These are phyloP conservation scores for Coemansia sp. DNA, from an alignment of 192 early-diverging fungal genomes.

Conservation along the genomic window DNA sequence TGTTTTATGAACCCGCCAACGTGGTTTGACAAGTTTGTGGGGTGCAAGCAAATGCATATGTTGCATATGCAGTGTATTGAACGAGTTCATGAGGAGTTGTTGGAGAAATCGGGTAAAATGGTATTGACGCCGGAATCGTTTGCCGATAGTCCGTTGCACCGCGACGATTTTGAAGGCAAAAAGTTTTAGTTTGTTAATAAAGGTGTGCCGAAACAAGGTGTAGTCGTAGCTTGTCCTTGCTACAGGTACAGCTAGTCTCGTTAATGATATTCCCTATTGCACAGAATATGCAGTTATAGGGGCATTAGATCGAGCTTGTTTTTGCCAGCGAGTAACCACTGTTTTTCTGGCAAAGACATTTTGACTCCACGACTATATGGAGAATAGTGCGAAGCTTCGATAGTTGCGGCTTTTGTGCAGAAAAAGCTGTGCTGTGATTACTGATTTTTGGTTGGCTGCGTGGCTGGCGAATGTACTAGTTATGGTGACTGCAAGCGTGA, in stretches of 20 bases:
- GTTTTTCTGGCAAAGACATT: constrained; percentile 21
- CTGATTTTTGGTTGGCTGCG: background rate
- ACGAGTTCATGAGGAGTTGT: constrained; percentile 2
- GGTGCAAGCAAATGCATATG: background rate
- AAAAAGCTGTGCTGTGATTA: background rate
- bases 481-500: constrained; percentile 1
- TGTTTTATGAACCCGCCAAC: constrained; percentile 26
- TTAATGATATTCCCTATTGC: too few species aligned
- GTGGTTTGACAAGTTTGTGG: constrained; percentile 3
- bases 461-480: background rate
- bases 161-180: constrained; percentile 1
- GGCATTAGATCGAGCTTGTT: background rate
- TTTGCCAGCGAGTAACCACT: background rate
- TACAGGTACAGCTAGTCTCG: too few species aligned
- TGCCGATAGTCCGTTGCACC: background rate
- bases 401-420: constrained; percentile 21
- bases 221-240: background rate
- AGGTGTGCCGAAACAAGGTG: background rate
- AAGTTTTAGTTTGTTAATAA: background rate
- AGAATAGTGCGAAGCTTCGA: constrained; percentile 43
- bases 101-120: background rate
- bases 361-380: constrained; percentile 37
- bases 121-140: background rate
- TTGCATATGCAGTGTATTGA: background rate
- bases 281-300: too few species aligned